Base-by-base conservation (phyloP, 768 basidiomycete genomes). In the Megacollybia marginata region DNA sequence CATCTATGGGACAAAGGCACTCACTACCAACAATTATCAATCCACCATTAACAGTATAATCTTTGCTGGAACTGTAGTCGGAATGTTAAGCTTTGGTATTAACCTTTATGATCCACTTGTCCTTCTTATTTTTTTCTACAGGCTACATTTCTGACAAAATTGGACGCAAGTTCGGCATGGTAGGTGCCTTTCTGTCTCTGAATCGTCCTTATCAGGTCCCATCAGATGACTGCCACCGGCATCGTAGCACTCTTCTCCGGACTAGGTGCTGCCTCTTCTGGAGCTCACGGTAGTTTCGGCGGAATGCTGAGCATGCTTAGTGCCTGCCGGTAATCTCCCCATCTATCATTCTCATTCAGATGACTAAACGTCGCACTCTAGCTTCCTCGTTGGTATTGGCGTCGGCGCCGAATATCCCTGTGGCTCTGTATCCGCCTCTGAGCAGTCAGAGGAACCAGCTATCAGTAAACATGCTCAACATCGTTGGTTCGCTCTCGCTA, bases 331-430 rank as follows among this genome's bases (percentile, higher is more conserved):
- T 85, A 11, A 34, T 32, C 28, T 19, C 33, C 46, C 16, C 13
- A 38, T 34, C 42, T 35, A 15, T 44, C 44, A 19, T 44, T 31
- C 28, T 44, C 23, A 13, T 13, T 9, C 13, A 16, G 44, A 44
- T 32, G n/a, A 31, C 35, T 43, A 40, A 20, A 6, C 49, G 46
- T 51, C 35, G 18, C 12, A 23, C 3, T 9, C 54, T 49, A 90
- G 90, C 7, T 94, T 94, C 72, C 65, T 96, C 1, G 73, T 93
- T 42, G 94, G 94, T 34, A 85, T 94, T 48, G 92, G 92, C 19
- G 75, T 92, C 0, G 89, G 91, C 5, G 88, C 88, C 5, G 88
- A 90, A 63, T 94, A 94, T 55, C 93, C 93, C 7, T 90, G 89
- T 54, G 92, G 93, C 20, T 87, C 85, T 0, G 89, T 92, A 13